Base-by-base conservation (phyloP, 108 stramenopile genomes). In the Bacterosira constricta region DNA sequence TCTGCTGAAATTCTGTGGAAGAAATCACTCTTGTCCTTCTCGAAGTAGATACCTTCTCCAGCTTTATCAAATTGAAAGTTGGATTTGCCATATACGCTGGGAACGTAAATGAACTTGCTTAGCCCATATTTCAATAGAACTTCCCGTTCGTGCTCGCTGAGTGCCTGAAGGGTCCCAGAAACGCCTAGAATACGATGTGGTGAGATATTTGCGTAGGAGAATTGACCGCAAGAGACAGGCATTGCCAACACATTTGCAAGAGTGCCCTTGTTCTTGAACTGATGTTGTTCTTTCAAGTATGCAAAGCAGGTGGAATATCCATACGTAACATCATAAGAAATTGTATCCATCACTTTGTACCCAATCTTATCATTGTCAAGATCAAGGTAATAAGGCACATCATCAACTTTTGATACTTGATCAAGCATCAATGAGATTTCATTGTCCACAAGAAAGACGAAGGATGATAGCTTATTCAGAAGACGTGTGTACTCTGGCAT, bases 171-270 rank as follows among this genome's bases (percentile, higher is more conserved):
- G 25, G 86, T 87, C n/a, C 86, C 86, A 6, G 83, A 84, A 15
- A 87, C 86, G 5, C 86, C 86, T 27, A 87, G 42, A 44, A 87
- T 87, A 29, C 81, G 73, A 39, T 66, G 35, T 3, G 87, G 87
- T 15, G 74, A 77, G 34, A 88, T 88, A 55, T 88, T 81, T 0
- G 87, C 87, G 62, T 88, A 88, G 2, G 87, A 88, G 46, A 88
- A 88, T 50, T 84, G 87, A 6, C 84, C 87, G 72, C 87, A 88
- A 10, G 87, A 88, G 38, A 88, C 31, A 0, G 75, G 79, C 72
- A 88, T 85, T 8, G 50, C 59, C 47, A 88, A 72, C 8, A 55
- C 84, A 34, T 53, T 46, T 37, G 58, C 20, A 47, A 85, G 66
- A 21, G 25, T 31, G 26, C 72, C 84, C 37, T 42, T 70, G 34